A percentile compares a stretch with the other conserved stretches of the same genome.
Conservation (phyloP, 345 rosid genomes). For the Brassica cretica region DNA sequence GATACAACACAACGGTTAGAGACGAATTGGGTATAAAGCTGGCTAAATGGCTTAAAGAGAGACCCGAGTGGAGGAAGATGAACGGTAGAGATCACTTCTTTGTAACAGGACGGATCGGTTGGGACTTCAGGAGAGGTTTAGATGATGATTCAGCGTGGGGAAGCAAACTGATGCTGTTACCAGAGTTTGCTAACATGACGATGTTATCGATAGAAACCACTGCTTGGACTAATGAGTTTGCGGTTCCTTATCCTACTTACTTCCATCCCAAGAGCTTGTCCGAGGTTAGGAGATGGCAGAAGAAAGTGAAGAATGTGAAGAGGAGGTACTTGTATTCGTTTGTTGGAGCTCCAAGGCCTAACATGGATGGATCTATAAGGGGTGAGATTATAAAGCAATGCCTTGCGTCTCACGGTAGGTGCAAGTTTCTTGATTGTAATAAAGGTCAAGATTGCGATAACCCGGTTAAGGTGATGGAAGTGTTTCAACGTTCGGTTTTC, state of each 20-base stretch:
- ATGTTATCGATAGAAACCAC: constrained; percentile 46
- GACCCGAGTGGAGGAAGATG: constrained; percentile 47
- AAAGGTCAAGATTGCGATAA: constrained; percentile 36
- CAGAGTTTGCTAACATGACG: constrained; percentile 41
- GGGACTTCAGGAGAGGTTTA: constrained; percentile 41
- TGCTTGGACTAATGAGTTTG: constrained; percentile 33
- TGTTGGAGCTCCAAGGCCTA: constrained; percentile 39
- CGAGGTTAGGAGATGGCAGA: constrained; percentile 46
- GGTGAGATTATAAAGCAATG: constrained; percentile 49
- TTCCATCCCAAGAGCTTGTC: constrained; percentile 43
- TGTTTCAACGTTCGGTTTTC: constrained; percentile 45
- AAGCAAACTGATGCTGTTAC: constrained; percentile 44
- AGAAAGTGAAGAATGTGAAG: constrained; percentile 12
- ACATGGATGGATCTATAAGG: constrained; percentile 37
- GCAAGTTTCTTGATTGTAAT: constrained; percentile 46
- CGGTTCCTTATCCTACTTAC: constrained; percentile 49
- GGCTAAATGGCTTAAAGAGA: constrained; percentile 41
- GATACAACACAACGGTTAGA: constrained; percentile 34
- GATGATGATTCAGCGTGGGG: constrained; percentile 47
- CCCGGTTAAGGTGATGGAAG: constrained; percentile 50
- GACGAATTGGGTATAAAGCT: constrained; percentile 38
- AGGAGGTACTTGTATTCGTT: constrained; percentile 41
- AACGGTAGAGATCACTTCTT: constrained; percentile 49
- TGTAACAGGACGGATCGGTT: constrained; percentile 42
- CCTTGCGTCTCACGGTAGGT: constrained; percentile 26